A percentile compares a stretch with the other conserved stretches of the same genome.
Evolutionary conservation across 148 eudicot species (phyloP).

Genomic region (Polygonum maritimum): DNA sequence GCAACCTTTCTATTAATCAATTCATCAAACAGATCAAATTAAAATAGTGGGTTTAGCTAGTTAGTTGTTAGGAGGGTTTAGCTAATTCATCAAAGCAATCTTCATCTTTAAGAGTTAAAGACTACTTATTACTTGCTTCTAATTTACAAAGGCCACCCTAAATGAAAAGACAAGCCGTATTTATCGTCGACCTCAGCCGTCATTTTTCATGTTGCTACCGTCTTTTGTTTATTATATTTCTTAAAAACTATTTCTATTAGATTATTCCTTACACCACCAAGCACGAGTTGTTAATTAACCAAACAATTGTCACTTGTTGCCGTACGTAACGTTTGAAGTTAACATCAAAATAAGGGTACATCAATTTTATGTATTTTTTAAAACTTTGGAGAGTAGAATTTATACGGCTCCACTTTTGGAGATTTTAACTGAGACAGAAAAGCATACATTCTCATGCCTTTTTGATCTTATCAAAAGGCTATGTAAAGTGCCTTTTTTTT

Average conservation of each 20-base stretch:
- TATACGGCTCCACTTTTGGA: neutral
- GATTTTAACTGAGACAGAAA: neutral
- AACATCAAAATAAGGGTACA: too few relatives aligned
- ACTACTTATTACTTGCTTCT: neutral
- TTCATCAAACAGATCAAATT: too few relatives aligned
- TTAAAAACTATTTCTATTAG: neutral
- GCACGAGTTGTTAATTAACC: neutral
- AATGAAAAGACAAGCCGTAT: neutral
- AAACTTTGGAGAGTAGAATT: too few relatives aligned
- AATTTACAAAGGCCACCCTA: neutral
- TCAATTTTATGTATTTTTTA: too few relatives aligned
- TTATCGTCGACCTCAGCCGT: neutral
- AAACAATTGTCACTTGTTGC: too few relatives aligned
- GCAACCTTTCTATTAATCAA: neutral
- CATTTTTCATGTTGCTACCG: neutral
- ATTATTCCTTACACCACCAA: too few relatives aligned
- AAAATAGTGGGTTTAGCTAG: neutral
- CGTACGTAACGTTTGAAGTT: neutral
- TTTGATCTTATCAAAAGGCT: neutral
- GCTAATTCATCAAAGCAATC: neutral
- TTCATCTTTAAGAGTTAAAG: neutral
- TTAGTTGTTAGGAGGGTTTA: neutral
- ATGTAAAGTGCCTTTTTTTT: neutral
- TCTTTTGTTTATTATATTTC: neutral
- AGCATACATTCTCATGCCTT: slow-evolving; percentile 7